Evolutionary conservation across 2,329 filamentous ascomycete species (phyloP).

Genomic region (Pestalotiopsis sp.): DNA sequence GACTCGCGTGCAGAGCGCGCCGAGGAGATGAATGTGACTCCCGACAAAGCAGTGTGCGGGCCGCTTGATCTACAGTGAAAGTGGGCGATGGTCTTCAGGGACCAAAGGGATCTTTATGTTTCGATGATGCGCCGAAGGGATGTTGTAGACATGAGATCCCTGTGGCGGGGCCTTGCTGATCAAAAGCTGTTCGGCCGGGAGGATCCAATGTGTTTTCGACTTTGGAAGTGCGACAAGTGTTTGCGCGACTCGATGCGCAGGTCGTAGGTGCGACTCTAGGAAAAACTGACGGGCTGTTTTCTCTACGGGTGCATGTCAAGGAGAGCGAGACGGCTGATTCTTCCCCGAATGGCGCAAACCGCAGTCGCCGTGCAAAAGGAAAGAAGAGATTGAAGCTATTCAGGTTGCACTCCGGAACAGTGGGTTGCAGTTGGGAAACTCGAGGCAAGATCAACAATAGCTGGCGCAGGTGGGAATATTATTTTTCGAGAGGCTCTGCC

Average conservation of each 20-base stretch:
- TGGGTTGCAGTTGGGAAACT: not conserved
- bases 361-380: not conserved
- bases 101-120: not conserved
- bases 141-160: not conserved
- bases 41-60: not conserved
- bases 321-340: not conserved
- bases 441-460: slow-evolving; percentile 13
- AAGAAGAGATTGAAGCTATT: slow-evolving; percentile 9
- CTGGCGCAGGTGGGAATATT: slow-evolving; percentile 1
- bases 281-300: not conserved
- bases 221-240: not conserved
- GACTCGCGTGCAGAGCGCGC: slow-evolving; percentile 2
- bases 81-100: not conserved
- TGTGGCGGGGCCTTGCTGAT: not conserved
- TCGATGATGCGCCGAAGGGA: not conserved
- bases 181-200: not conserved
- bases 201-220: not conserved
- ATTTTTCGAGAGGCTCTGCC: slow-evolving; percentile 3
- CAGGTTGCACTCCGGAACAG: not conserved
- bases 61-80: not conserved
- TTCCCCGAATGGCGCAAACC: not conserved
- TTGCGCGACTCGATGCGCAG: not conserved
- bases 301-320: not conserved
- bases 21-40: not conserved
- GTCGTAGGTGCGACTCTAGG: not conserved